A percentile compares a stretch with the other conserved stretches of the same genome.
Conservation (phyloP, 2,329 filamentous ascomycete species). For the Aquanectria penicillioides region DNA sequence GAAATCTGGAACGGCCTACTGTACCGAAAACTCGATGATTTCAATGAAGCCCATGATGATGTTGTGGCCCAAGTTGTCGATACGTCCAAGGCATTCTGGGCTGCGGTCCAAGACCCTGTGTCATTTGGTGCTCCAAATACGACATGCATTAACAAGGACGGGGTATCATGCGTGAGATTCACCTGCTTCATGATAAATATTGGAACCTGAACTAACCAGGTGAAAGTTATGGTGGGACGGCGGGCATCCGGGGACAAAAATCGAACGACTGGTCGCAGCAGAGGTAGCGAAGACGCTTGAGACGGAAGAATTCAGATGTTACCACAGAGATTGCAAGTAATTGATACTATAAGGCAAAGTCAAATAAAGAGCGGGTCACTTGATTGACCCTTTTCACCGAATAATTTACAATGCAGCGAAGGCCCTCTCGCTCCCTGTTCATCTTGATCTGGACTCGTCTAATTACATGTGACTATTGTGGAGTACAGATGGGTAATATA, state of each 20-base stretch:
- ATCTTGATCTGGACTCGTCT: no score
- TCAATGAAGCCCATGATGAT: conserved; percentile 4
- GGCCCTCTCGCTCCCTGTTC: no score
- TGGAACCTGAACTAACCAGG: neutral
- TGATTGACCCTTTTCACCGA: no score
- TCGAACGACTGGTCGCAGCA: conserved; percentile 16
- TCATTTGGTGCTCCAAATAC: conserved; percentile 10
- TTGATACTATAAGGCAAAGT: no score
- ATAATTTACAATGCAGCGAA: no score
- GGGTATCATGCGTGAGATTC: conserved; percentile 10
- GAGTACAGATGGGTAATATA: no score
- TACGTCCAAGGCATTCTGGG: conserved; percentile 3
- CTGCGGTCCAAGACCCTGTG: neutral
- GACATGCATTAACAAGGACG: neutral
- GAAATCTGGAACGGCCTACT: conserved; percentile 12
- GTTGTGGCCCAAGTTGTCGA: conserved; percentile 1
- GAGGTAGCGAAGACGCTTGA: conserved; percentile 4
- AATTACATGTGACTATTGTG: no score
- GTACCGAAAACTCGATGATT: neutral
- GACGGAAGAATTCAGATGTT: neutral
- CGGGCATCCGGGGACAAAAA: conserved; percentile 6
- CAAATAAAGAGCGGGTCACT: no score
- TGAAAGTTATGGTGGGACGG: conserved; percentile 16
- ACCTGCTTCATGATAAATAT: neutral
- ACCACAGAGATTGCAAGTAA: neutral